Base-by-base conservation (phyloP, 164 flowering plant genomes). In the Buxus sempervirens region DNA sequence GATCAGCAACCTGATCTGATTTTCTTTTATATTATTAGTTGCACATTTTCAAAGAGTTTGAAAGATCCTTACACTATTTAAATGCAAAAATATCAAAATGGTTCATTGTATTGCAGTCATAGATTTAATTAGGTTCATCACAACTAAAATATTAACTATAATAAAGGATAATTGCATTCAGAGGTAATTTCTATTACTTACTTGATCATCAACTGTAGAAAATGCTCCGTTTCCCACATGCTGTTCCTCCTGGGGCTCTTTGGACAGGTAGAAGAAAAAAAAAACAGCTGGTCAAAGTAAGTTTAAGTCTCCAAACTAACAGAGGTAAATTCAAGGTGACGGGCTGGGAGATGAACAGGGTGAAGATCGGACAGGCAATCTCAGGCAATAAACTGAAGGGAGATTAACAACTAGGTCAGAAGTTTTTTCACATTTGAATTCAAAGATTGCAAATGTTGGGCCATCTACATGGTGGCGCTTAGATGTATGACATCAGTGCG, bases 141-240 rank as follows among this genome's bases (percentile, higher is more conserved):
- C 38, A 32, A 32, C 38, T 32, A 32, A 32, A 32, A 32, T 32
- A 32, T 32, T 32, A 32, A 32, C 38, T 3, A 3, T 7, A 32
- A 3, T 32, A 32, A 32, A 32, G 7, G 7, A 7, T 3, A 32
- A 32, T 7, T 32, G 7, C 38, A 32, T 32, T 32, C 38, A 32
- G 38, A 32, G 38, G 7, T 32, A 3, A 32, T 32, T 7, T 32
- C 38, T 32, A 28, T 45, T 26, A 74, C 89, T 83, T 80, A 87
- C 96, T 75, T 80, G 80, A 64, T 77, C 75, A 72, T 77, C 83
- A 66, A 41, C 69, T 13, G 54, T 54, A 62, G 54, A 65, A 28
- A 79, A 54, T 66, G 82, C 62, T 71, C 58, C 80, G 51, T 58
- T 54, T 51, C 55, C 59, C 54, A 70, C 51, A 45, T 75, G 54